Conservation (phyloP, 768 basidiomycete species). For the Dacryopinax primogenitus region DNA sequence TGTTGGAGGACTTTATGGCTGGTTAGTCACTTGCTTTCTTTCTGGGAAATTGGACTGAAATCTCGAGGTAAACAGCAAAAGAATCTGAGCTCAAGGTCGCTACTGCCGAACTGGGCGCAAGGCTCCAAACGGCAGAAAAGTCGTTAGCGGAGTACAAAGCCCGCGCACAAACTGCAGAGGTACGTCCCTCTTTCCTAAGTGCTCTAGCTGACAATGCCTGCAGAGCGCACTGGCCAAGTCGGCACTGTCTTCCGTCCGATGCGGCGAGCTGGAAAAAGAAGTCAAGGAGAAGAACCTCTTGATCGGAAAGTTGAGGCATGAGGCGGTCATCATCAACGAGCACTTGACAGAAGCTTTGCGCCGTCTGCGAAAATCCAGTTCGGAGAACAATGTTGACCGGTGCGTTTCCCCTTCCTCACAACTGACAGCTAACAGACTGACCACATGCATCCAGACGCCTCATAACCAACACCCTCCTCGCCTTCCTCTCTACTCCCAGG, state of each 20-base stretch:
- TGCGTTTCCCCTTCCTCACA: conserved; percentile 15
- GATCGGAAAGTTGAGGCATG: conserved; percentile 89
- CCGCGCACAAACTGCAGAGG: conserved; percentile 79
- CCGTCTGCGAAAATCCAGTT: conserved; percentile 70
- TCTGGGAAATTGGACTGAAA: not conserved
- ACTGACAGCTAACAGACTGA: not conserved
- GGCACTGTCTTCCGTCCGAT: conserved; percentile 48
- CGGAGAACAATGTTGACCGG: conserved; percentile 77
- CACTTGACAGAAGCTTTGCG: conserved; percentile 97
- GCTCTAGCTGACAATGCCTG: not conserved
- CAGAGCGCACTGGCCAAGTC: conserved; percentile 68
- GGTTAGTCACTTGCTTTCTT: conserved; percentile 39
- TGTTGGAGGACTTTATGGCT: conserved; percentile 88
- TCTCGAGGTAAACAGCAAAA: conserved; percentile 45
- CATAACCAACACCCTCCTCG: conserved; percentile 85
- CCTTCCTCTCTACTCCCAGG: conserved; percentile 79
- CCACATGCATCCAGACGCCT: conserved; percentile 42
- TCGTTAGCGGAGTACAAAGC: conserved; percentile 84
- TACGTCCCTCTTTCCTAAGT: conserved; percentile 25
- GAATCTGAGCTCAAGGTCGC: conserved; percentile 82
- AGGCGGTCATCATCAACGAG: conserved; percentile 95
- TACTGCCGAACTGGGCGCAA: conserved; percentile 66
- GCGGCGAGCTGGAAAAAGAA: conserved; percentile 70
- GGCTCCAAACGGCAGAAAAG: conserved; percentile 53
- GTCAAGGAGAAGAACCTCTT: conserved; percentile 91